Conservation (phyloP, 1,139 yeast genomes). For the Geotrichum klebahnii region DNA sequence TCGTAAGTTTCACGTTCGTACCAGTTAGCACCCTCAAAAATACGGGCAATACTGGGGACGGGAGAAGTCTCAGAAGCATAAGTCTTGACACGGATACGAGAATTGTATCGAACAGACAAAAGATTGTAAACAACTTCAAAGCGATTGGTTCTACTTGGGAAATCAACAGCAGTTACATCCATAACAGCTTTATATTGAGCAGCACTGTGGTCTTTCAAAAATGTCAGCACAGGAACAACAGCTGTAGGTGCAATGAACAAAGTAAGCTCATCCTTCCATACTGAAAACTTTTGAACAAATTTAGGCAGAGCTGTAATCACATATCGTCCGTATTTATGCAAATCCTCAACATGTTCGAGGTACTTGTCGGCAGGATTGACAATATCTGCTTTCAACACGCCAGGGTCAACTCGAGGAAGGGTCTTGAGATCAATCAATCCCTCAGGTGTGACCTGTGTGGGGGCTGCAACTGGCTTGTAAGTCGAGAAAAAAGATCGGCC, state of each 20-base stretch:
- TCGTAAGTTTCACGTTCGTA: constrained; percentile 86
- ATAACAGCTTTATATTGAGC: constrained; percentile 73
- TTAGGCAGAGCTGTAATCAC: constrained; percentile 77
- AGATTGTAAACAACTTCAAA: constrained; percentile 84
- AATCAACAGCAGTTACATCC: constrained; percentile 85
- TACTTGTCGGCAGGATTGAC: constrained; percentile 77
- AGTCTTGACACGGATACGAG: constrained; percentile 84
- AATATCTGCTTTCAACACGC: constrained; percentile 51
- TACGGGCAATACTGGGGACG: constrained; percentile 69
- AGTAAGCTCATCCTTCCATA: constrained; percentile 86
- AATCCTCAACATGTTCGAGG: constrained; percentile 62
- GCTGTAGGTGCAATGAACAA: constrained; percentile 75
- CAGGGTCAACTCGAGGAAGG: constrained; percentile 39
- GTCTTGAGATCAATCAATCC: constrained; percentile 34
- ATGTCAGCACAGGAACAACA: constrained; percentile 62
- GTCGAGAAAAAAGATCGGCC: constrained; percentile 18
- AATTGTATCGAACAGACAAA: constrained; percentile 76
- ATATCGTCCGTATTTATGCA: constrained; percentile 80
- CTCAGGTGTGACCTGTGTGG: constrained; percentile 35
- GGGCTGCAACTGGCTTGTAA: constrained; percentile 14
- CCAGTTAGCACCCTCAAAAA: constrained; percentile 84
- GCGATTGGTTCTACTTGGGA: constrained; percentile 77
- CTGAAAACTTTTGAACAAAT: constrained; percentile 76
- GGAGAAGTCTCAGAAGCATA: constrained; percentile 80
- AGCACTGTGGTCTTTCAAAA: constrained; percentile 73